Conservation (phyloP, 352 stramenopile genomes). For the Nothophytophthora sp. region DNA sequence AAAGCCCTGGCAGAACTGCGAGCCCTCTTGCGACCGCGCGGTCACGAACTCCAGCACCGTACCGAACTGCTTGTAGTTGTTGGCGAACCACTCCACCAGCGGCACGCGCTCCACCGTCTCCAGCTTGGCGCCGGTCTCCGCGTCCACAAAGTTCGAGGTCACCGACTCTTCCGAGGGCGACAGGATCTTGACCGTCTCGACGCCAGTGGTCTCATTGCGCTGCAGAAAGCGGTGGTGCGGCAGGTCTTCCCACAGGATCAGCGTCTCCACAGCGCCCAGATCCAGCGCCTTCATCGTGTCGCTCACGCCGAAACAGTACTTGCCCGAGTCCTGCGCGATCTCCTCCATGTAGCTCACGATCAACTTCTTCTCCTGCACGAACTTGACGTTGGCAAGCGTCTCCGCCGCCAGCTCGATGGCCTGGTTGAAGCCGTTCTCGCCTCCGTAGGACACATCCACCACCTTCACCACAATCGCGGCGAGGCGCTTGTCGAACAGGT, state of each 20-base stretch:
- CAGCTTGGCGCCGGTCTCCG: slow-evolving; percentile 95
- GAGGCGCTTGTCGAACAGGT: slow-evolving; percentile 98
- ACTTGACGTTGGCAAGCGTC: slow-evolving; percentile 98
- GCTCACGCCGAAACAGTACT: slow-evolving; percentile 99
- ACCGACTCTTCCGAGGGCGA: slow-evolving; percentile 91
- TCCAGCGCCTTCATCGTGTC: slow-evolving; percentile 99
- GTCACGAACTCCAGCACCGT: slow-evolving; percentile 99
- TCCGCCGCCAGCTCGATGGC: slow-evolving; percentile 98
- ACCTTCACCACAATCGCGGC: slow-evolving; percentile 98
- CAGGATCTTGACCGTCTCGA: slow-evolving; percentile 84
- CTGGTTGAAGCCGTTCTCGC: slow-evolving; percentile 99
- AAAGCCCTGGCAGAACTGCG: slow-evolving; percentile 99
- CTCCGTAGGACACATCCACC: slow-evolving; percentile 99
- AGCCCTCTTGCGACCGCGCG: slow-evolving; percentile 97
- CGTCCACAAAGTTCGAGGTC: slow-evolving; percentile 95
- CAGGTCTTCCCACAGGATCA: slow-evolving; percentile 99
- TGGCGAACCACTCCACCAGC: slow-evolving; percentile 99
- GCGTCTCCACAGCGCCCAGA: slow-evolving; percentile 97
- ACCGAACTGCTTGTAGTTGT: slow-evolving; percentile 99
- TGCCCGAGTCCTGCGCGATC: slow-evolving; percentile 98
- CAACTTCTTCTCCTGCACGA: slow-evolving; percentile 99
- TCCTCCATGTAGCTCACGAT: slow-evolving; percentile 99
- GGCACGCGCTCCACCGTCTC: slow-evolving; percentile 96
- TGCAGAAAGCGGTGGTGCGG: slow-evolving; percentile 94
- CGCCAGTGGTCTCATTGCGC: slow-evolving; percentile 92